Base-by-base conservation (phyloP, 192 early-diverging fungal genomes). In the Backusella tuberculispora region DNA sequence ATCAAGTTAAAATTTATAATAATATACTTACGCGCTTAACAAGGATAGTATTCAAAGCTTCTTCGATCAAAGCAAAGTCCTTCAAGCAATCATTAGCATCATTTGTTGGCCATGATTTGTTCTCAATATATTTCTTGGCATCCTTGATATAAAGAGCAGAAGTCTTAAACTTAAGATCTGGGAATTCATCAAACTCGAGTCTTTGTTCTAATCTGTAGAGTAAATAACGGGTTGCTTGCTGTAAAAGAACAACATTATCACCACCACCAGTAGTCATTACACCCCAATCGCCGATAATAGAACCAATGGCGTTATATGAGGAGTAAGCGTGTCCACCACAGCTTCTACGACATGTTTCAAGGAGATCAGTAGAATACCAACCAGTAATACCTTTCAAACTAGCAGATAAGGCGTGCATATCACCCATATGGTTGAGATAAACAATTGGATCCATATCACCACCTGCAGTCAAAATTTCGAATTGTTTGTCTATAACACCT, bases 281-380 rank as follows among this genome's bases (percentile, higher is more conserved):
- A 41, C 89, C 89, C 78, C 81, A 91, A 50, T 89, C 89, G 8
- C 76, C 85, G 64, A 88, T 90, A 50, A 85, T 66, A 17, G 77
- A 83, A 10, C 83, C 85, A 63, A 91, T 90, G 26, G 83, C 85
- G 71, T 91, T 91, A 80, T 91, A 91, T n/a, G 84, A 43, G 21
- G 88, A 89, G 74, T 89, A 91, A 6, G 90, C 90, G 48, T 91
- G 89, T 21, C 90, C 90, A 74, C 90, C 90, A 56, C 84, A 83
- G 64, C 83, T 78, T 71, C 88, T 76, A 75, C 88, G 82, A 71
- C 81, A 83, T 9, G 65, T 76, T 67, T 89, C 88, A 5, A 89
- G 74, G 5, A 86, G 70, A 29, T 88, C 85, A 40, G 81, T 80
- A 12, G 77, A 83, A 50, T 84, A 85, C 87, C 85, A 87, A 6